Percentiles rank a stretch among this genome's conserved stretches.
Evolutionary conservation across 495 filamentous ascomycete genomes (phyloP).

Genomic region (Penicillium antarcticum): DNA sequence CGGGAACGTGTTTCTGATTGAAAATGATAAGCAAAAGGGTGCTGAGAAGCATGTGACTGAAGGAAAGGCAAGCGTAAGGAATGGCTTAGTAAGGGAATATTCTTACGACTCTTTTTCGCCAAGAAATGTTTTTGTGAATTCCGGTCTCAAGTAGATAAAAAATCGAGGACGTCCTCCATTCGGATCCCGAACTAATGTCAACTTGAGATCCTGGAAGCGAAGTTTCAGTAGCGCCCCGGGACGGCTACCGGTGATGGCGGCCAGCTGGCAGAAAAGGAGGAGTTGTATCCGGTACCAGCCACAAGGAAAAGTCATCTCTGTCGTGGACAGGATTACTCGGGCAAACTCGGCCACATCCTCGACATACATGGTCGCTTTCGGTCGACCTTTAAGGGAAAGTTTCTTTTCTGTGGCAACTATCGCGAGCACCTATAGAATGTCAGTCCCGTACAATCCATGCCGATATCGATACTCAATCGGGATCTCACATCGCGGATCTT

Average conservation of each 20-base stretch:
- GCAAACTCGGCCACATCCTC: slow-evolving; percentile 35
- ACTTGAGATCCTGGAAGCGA: slow-evolving; percentile 18
- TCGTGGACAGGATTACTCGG: slow-evolving; percentile 26
- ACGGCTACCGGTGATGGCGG: slow-evolving; percentile 30
- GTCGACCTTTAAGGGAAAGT: slow-evolving; percentile 13
- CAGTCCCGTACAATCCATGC: no score
- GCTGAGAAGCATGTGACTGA: no score
- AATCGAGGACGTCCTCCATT: slow-evolving; percentile 22
- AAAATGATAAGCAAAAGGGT: no score
- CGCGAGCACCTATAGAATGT: slow-evolving; percentile 19
- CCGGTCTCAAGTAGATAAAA: slow-evolving; percentile 29
- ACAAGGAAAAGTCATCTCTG: slow-evolving; percentile 30
- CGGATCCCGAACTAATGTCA: slow-evolving; percentile 34
- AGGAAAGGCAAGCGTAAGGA: no score
- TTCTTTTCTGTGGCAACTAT: slow-evolving; percentile 23
- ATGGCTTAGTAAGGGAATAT: no score
- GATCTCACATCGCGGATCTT: slow-evolving; percentile 22
- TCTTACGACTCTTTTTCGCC: slow-evolving; percentile 30
- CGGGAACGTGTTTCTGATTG: slow-evolving; percentile 32
- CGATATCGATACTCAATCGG: no score
- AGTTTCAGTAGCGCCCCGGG: slow-evolving; percentile 31
- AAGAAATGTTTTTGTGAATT: slow-evolving; percentile 34
- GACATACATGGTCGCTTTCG: slow-evolving; percentile 31
- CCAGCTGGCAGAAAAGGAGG: slow-evolving; percentile 35
- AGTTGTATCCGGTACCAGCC: slow-evolving; percentile 31